Conservation (phyloP, 805 yeast species). For the Starmerella sp. region DNA sequence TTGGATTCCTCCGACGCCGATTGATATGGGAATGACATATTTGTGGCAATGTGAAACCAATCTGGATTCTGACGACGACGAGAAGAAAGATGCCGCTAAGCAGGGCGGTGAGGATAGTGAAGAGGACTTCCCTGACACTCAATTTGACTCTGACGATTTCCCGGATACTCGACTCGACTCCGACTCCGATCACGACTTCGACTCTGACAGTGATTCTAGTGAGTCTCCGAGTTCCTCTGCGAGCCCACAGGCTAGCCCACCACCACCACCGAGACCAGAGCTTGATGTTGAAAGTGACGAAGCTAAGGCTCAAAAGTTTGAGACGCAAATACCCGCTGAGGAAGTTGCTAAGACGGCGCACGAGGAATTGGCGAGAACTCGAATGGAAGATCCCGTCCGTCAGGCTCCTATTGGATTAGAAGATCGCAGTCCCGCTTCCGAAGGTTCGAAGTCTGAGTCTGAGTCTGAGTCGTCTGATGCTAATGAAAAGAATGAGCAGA, state of each 20-base stretch:
- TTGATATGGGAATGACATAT: slow-evolving; percentile 83
- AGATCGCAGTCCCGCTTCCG: neutral
- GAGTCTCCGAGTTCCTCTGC: neutral
- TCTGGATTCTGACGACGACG: slow-evolving; percentile 30
- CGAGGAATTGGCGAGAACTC: neutral
- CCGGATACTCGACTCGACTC: slow-evolving; percentile 16
- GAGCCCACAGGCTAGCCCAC: neutral
- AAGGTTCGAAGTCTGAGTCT: neutral
- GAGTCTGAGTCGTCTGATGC: slow-evolving; percentile 16
- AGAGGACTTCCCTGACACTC: slow-evolving; percentile 21
- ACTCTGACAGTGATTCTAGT: slow-evolving; percentile 21
- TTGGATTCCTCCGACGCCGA: slow-evolving; percentile 57
- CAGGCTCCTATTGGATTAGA: no score
- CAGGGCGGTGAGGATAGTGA: neutral
- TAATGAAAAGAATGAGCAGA: slow-evolving; percentile 13
- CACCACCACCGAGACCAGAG: neutral
- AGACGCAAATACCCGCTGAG: neutral
- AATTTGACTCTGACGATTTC: slow-evolving; percentile 28
- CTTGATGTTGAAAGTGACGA: slow-evolving; percentile 19
- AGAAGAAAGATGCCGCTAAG: neutral
- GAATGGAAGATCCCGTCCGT: neutral
- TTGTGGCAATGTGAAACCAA: slow-evolving; percentile 58
- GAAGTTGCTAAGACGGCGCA: neutral
- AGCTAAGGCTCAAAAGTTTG: neutral
- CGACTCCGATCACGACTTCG: slow-evolving; percentile 22